These are phyloP conservation scores for Phytophthora foliorum DNA, from an alignment of 352 stramenopile genomes.

Conservation along the genomic window DNA sequence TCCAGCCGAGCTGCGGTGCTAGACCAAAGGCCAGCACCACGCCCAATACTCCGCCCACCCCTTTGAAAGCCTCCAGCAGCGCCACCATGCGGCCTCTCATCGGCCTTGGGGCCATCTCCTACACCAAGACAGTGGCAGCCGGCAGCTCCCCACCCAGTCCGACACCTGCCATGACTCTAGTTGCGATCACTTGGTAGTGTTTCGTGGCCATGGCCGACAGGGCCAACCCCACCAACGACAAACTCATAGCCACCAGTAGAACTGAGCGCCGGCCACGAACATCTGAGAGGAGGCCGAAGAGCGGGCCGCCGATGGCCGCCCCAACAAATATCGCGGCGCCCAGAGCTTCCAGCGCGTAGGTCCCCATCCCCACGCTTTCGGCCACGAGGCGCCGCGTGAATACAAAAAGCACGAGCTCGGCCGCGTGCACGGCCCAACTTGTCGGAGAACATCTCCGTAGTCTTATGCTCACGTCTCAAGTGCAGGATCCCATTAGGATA, in stretches of 20 bases:
- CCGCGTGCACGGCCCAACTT: conserved; percentile 57
- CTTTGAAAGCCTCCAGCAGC: conserved; percentile 53
- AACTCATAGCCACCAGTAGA: conserved; percentile 42
- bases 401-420: conserved; percentile 49
- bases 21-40: conserved; percentile 43
- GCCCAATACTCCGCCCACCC: conserved; percentile 43
- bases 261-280: conserved; percentile 39
- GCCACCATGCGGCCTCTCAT: conserved; percentile 44
- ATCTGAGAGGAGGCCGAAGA: conserved; percentile 49
- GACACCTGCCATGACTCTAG: conserved; percentile 43
- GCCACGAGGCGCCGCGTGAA: conserved; percentile 47
- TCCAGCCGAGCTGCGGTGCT: conserved; percentile 44
- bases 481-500: too few species aligned
- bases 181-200: conserved; percentile 39
- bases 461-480: too few species aligned
- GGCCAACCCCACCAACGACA: conserved; percentile 43
- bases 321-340: conserved; percentile 37
- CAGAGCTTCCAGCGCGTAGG: conserved; percentile 37
- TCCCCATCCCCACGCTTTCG: conserved; percentile 42
- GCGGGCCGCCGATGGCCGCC: conserved; percentile 38
- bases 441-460: too few species aligned
- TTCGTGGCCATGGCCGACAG: conserved; percentile 35
- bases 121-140: conserved; percentile 42
- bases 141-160: conserved; percentile 49
- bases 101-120: conserved; percentile 44